Conservation (phyloP, 31 red algal species). For the Odonthalia washingtoniensis region DNA sequence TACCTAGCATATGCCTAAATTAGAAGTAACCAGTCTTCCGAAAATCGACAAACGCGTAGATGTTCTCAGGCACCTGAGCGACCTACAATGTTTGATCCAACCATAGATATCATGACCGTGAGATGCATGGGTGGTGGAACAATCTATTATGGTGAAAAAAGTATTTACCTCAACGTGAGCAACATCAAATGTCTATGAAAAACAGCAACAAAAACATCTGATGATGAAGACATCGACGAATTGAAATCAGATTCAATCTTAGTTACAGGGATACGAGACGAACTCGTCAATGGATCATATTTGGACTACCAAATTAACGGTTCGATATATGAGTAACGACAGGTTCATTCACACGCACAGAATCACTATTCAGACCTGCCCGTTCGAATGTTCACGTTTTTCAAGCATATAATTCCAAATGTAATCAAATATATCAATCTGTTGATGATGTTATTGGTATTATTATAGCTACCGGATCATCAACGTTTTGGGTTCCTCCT, state of each 20-base stretch:
- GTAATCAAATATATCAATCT: slow-evolving; percentile 40
- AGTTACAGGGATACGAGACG: slow-evolving; percentile 71
- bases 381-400: slow-evolving; percentile 81
- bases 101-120: slow-evolving; percentile 71
- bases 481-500: slow-evolving; percentile 55
- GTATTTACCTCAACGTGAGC: background rate
- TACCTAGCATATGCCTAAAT: too few relatives aligned
- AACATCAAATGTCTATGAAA: background rate
- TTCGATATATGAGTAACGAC: slow-evolving; percentile 69
- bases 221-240: slow-evolving; percentile 27
- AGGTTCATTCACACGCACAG: slow-evolving; percentile 53
- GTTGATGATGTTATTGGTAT: slow-evolving; percentile 61
- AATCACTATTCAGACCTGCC: slow-evolving; percentile 75
- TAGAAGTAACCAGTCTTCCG: too few relatives aligned
- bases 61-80: slow-evolving; percentile 3
- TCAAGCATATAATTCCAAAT: slow-evolving; percentile 45
- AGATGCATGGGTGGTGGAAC: slow-evolving; percentile 73
- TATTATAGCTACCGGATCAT: slow-evolving; percentile 46
- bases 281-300: slow-evolving; percentile 80
- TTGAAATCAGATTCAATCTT: slow-evolving; percentile 72
- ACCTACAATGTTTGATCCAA: slow-evolving; percentile 62
- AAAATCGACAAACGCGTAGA: slow-evolving; percentile 17
- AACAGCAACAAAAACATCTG: background rate
- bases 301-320: slow-evolving; percentile 68
- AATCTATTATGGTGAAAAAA: slow-evolving; percentile 74